These are phyloP conservation scores for Sporothrix humicola DNA, from an alignment of 2,329 filamentous ascomycete species.

Conservation along the genomic window DNA sequence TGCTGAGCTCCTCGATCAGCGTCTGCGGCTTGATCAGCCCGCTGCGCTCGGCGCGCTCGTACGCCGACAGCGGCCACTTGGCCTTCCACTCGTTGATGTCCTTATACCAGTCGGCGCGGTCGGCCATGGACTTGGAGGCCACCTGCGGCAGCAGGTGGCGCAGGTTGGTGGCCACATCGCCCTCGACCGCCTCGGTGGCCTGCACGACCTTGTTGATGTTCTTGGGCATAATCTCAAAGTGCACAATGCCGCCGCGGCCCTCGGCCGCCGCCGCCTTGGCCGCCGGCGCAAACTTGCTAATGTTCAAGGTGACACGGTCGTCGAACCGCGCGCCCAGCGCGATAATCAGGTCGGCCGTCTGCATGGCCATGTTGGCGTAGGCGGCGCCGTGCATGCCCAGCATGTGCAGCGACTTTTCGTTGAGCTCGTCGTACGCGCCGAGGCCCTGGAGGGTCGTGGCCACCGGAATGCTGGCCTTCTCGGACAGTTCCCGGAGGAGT, in stretches of 20 bases:
- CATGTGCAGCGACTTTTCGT: constrained; percentile 96
- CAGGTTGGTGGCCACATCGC: constrained; percentile 84
- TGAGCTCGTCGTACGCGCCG: constrained; percentile 88
- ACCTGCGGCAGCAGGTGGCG: constrained; percentile 75
- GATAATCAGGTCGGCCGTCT: constrained; percentile 94
- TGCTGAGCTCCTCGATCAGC: constrained; percentile 86
- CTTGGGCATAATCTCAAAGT: constrained; percentile 99
- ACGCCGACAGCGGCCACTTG: constrained; percentile 83
- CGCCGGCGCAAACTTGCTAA: constrained; percentile 85
- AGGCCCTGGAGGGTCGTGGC: constrained; percentile 95
- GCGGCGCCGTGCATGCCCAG: constrained; percentile 97
- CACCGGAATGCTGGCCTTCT: constrained; percentile 90
- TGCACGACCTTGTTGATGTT: constrained; percentile 99
- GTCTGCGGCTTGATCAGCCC: constrained; percentile 94
- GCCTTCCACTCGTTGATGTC: constrained; percentile 91
- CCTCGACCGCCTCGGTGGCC: constrained; percentile 92
- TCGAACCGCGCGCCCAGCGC: constrained; percentile 94
- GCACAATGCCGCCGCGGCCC: constrained; percentile 89
- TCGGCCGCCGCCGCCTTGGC: constrained; percentile 85
- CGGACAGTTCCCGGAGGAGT: constrained; percentile 82
- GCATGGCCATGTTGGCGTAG: constrained; percentile 98
- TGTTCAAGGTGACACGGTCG: constrained; percentile 84
- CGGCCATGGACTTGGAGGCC: constrained; percentile 62
- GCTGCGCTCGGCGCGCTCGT: constrained; percentile 75
- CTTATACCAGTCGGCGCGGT: constrained; percentile 83